These are phyloP conservation scores for Termitomyces sp. DNA, from an alignment of 768 basidiomycete species.

Conservation along the genomic window DNA sequence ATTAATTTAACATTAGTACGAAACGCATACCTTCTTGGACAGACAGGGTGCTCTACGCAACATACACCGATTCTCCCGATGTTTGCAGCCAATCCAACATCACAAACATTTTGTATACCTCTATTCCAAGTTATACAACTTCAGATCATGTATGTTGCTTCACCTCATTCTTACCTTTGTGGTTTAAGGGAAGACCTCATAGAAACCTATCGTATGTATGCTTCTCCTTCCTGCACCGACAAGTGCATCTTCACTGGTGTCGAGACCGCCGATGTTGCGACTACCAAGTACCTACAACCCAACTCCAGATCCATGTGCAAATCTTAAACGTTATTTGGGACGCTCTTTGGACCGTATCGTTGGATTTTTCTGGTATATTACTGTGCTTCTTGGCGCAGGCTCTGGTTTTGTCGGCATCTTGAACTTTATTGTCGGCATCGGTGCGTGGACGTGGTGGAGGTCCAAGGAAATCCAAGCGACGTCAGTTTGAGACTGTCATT, in stretches of 20 bases:
- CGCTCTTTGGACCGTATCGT: constrained; percentile 64
- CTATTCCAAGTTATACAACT: constrained; percentile 75
- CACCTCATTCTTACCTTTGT: not conserved
- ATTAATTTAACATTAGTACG: constrained; percentile 28
- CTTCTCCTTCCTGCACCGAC: constrained; percentile 55
- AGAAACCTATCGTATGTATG: constrained; percentile 82
- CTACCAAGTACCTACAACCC: constrained; percentile 49
- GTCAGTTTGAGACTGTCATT: not conserved
- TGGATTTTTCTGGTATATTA: constrained; percentile 75
- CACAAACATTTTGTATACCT: constrained; percentile 67
- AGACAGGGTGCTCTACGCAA: constrained; percentile 85
- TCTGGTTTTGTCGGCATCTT: constrained; percentile 62
- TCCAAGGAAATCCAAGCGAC: constrained; percentile 12
- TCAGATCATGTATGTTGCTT: constrained; percentile 77
- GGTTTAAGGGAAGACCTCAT: not conserved
- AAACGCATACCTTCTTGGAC: constrained; percentile 89
- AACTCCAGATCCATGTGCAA: constrained; percentile 45
- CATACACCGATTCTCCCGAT: constrained; percentile 58
- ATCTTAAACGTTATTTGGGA: constrained; percentile 58
- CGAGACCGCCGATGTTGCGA: constrained; percentile 36
- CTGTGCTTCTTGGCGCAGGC: constrained; percentile 74
- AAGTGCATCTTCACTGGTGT: not conserved
- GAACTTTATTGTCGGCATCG: constrained; percentile 65
- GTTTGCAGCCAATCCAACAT: constrained; percentile 46
- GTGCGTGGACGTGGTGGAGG: constrained; percentile 60